phyloP scores from a whole-genome alignment of 2,329 filamentous ascomycete species.

The Trichoderma semiorbis region DNA sequence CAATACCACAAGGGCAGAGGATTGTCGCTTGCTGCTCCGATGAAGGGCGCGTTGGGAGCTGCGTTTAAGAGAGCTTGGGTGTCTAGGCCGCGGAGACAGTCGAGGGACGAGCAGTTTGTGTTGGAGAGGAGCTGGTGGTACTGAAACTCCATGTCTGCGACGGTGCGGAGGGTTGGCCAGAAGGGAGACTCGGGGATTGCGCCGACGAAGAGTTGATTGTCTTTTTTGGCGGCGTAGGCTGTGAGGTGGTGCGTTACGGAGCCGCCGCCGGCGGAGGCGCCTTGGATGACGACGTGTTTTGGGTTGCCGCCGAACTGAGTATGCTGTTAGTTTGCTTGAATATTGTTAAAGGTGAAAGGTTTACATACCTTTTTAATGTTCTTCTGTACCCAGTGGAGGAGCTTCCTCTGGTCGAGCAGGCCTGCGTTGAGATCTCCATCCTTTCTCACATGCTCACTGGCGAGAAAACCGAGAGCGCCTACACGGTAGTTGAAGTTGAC shows the following conservation, averaged over 20 bases:
- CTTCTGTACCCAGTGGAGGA: constrained; percentile 58
- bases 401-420: constrained; percentile 59
- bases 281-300: constrained; percentile 56
- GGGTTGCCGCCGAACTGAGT: constrained; percentile 56
- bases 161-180: constrained; percentile 45
- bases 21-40: constrained; percentile 29
- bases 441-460: constrained; percentile 50
- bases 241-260: constrained; percentile 54
- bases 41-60: constrained; percentile 37
- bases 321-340: not conserved
- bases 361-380: constrained; percentile 48
- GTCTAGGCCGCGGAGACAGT: constrained; percentile 21
- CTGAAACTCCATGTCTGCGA: constrained; percentile 46
- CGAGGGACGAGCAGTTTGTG: constrained; percentile 34
- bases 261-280: constrained; percentile 58
- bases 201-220: constrained; percentile 45
- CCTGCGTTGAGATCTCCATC: constrained; percentile 61
- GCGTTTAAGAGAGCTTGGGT: constrained; percentile 43
- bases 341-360: not conserved
- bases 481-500: constrained; percentile 64
- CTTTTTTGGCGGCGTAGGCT: constrained; percentile 41
- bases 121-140: constrained; percentile 38
- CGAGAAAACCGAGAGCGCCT: constrained; percentile 60
- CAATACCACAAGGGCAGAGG: constrained; percentile 45
- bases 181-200: constrained; percentile 48